These are phyloP conservation scores for Blepharisma japonicum DNA, from an alignment of 73 alveolate genomes.

Conservation along the genomic window DNA sequence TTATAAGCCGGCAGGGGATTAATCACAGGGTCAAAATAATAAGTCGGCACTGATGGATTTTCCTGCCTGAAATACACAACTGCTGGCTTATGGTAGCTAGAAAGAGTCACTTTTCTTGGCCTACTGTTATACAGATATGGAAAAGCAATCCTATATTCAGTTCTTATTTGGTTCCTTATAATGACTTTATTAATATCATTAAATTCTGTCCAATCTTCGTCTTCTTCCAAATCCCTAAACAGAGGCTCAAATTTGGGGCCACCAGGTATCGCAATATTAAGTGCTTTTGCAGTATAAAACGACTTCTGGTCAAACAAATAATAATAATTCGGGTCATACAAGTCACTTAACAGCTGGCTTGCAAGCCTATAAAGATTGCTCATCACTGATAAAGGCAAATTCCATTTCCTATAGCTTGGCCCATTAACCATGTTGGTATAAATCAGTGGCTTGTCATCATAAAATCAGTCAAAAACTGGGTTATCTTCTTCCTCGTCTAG, in stretches of 20 bases:
- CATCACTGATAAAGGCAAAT: constrained; percentile 88
- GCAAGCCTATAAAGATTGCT: constrained; percentile 95
- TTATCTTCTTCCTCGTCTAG: constrained; percentile 99
- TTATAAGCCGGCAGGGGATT: constrained; percentile 98
- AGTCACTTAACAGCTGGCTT: constrained; percentile 95
- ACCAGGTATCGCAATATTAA: constrained; percentile 99
- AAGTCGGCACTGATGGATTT: constrained; percentile 88
- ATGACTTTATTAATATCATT: constrained; percentile 98
- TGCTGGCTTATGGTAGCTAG: constrained; percentile 97
- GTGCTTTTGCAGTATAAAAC: constrained; percentile 99
- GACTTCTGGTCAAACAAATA: constrained; percentile 94
- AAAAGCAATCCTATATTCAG: constrained; percentile 99
- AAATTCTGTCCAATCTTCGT: constrained; percentile 99
- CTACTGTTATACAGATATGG: constrained; percentile 99
- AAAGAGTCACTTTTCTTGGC: constrained; percentile 97
- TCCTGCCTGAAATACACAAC: constrained; percentile 84
- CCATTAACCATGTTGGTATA: constrained; percentile 94
- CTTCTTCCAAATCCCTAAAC: constrained; percentile 91
- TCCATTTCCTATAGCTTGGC: constrained; percentile 95
- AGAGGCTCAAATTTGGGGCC: constrained; percentile 99
- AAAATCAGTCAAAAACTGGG: constrained; percentile 98
- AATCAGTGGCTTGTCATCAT: constrained; percentile 92
- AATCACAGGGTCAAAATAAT: constrained; percentile 96
- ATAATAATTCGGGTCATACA: constrained; percentile 89
- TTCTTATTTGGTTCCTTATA: constrained; percentile 95